phyloP scores from a whole-genome alignment of 495 filamentous ascomycete genomes.

The Xylaria cubensis region DNA sequence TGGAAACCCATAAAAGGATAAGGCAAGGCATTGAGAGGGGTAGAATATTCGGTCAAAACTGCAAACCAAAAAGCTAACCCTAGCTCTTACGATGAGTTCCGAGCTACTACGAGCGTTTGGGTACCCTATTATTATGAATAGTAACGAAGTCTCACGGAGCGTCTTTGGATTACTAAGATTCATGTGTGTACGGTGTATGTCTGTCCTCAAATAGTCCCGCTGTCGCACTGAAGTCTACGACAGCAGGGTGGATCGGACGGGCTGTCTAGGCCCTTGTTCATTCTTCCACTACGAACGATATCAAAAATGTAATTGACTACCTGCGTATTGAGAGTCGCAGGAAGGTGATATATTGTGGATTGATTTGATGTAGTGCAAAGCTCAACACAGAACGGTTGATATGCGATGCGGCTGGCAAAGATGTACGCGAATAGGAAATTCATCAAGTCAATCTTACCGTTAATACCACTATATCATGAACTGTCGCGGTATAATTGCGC shows the following conservation, averaged over 20 bases:
- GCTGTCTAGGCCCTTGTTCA: conserved; percentile 65
- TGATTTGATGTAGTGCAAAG: not conserved
- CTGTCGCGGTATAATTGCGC: not conserved
- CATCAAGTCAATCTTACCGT: conserved; percentile 15
- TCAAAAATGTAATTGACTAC: conserved; percentile 54
- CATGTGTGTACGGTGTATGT: conserved; percentile 45
- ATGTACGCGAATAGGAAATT: not conserved
- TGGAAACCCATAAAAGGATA: conserved; percentile 36
- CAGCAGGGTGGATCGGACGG: conserved; percentile 68
- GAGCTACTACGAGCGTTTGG: not conserved
- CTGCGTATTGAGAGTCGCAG: conserved; percentile 57
- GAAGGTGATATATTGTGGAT: conserved; percentile 65
- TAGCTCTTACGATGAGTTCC: not conserved
- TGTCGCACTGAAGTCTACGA: conserved; percentile 54
- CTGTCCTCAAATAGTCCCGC: conserved; percentile 66
- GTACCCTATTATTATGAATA: conserved; percentile 8
- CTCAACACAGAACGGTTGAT: not conserved
- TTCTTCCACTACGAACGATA: conserved; percentile 67
- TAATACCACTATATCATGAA: not conserved
- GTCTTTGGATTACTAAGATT: not conserved
- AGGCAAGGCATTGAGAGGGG: not conserved
- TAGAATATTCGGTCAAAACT: not conserved
- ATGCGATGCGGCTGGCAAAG: not conserved
- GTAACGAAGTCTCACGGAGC: not conserved
- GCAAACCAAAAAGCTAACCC: not conserved